These are phyloP conservation scores for Themeda triandra DNA, from an alignment of 176 grass and related monocot genomes.

Conservation along the genomic window DNA sequence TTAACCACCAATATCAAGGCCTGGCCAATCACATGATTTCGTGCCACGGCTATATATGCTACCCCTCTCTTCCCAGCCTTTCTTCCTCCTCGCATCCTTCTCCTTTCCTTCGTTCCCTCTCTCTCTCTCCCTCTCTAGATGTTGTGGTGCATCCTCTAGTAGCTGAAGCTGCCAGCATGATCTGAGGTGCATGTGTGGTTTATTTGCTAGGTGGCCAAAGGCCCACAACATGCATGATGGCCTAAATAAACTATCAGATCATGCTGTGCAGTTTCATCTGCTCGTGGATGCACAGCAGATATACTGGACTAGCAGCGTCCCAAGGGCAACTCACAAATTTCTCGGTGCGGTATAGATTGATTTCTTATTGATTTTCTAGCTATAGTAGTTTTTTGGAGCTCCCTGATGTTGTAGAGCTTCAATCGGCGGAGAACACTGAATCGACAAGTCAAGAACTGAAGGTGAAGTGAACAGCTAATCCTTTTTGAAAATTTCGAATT, in stretches of 20 bases:
- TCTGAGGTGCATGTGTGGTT: constrained; percentile 39
- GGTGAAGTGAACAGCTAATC: not conserved
- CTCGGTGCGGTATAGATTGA: not conserved
- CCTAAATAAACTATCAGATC: constrained; percentile 41
- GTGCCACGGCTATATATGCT: constrained; percentile 33
- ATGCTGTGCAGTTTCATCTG: constrained; percentile 79
- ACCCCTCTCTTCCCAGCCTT: not conserved
- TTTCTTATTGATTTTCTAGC: not conserved
- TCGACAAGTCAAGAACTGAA: not conserved
- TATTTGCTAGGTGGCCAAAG: constrained; percentile 3
- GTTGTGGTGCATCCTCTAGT: constrained; percentile 44
- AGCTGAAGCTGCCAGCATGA: constrained; percentile 93
- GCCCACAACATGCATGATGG: not conserved
- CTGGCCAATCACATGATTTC: constrained; percentile 11
- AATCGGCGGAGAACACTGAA: not conserved
- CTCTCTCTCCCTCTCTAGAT: not conserved
- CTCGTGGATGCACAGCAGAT: constrained; percentile 34
- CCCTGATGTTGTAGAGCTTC: not conserved
- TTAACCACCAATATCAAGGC: constrained; percentile 30
- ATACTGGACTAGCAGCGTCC: not conserved
- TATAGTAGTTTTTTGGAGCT: not conserved
- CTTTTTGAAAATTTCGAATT: not conserved
- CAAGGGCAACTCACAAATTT: not conserved
- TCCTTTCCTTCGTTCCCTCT: not conserved
- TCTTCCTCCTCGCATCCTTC: not conserved